These are phyloP conservation scores for Abortiporus biennis DNA, from an alignment of 1,284 basidiomycete genomes.

Conservation along the genomic window DNA sequence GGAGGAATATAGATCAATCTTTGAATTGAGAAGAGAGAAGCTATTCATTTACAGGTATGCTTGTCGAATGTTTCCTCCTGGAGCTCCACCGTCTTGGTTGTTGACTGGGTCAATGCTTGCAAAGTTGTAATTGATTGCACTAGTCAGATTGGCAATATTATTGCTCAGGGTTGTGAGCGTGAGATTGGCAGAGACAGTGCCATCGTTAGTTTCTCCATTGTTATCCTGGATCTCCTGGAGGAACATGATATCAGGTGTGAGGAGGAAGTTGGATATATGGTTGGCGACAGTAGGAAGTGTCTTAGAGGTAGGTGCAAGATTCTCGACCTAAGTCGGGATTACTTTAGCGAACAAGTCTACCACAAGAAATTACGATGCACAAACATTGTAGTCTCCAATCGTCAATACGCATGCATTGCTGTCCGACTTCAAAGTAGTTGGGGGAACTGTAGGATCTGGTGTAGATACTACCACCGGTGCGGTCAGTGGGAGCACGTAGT, in stretches of 20 bases:
- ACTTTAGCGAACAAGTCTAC: neutral
- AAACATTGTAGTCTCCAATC: slow-evolving; percentile 55
- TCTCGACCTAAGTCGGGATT: slow-evolving; percentile 38
- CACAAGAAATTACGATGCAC: slow-evolving; percentile 6
- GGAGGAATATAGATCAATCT: neutral
- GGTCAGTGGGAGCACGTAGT: slow-evolving; percentile 48
- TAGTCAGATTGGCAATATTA: slow-evolving; percentile 36
- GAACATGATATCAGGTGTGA: slow-evolving; percentile 52
- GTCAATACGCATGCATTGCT: slow-evolving; percentile 28
- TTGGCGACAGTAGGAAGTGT: slow-evolving; percentile 41
- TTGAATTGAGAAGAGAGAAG: neutral
- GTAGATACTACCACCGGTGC: slow-evolving; percentile 41
- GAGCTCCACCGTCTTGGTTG: slow-evolving; percentile 49
- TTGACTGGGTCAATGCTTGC: slow-evolving; percentile 45
- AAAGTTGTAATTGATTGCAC: slow-evolving; percentile 37
- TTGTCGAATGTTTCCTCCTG: slow-evolving; percentile 58
- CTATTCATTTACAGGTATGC: slow-evolving; percentile 39
- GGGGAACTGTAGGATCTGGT: slow-evolving; percentile 29
- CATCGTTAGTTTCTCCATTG: slow-evolving; percentile 47
- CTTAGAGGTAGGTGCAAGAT: slow-evolving; percentile 42
- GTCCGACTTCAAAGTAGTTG: slow-evolving; percentile 38
- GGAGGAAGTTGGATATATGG: slow-evolving; percentile 47
- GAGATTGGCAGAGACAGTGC: slow-evolving; percentile 44
- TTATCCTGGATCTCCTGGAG: slow-evolving; percentile 65
- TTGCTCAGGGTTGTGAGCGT: slow-evolving; percentile 46